Base-by-base conservation (phyloP, 179 eudicot species). In the Drosera spatulata region DNA sequence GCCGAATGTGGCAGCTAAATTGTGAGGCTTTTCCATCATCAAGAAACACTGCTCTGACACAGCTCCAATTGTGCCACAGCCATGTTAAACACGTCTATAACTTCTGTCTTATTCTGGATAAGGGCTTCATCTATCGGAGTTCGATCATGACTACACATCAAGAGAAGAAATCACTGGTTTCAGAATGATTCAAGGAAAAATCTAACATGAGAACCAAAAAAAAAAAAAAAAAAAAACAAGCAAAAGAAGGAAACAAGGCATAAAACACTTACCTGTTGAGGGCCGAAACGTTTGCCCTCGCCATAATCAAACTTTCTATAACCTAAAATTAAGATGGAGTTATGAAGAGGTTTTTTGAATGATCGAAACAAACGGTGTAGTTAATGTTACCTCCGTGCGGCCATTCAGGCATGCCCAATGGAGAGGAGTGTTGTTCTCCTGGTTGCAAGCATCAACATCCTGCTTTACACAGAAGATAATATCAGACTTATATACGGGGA, bases 361-460 rank as follows among this genome's bases (percentile, higher is more conserved):
- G 12, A 2, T 14, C 45, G 40, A 12, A 6, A 2, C 3, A 22
- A 1, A 10, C 60, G 15, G 14, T n/a, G 51, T 14, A 53, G 6
- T 13, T 10, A 5, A 52, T n/a, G 44, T 52, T 83, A 91, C 95
- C 88, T 91, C 91, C 37, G 70, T 68, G 69, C 79, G 96, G 39
- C 86, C 95, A 54, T 91, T 91, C 50, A 91, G 89, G 71, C 96
- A 87, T 64, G 95, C 97, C 95, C 91, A 91, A 62, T 91, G 98
- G 51, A 91, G 91, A 60, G 98, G 84, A 2, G 91, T 84, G 57
- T 91, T 91, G 53, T 85, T 85, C 78, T 88, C 96, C 48, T 64
- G 64, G 60, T 91, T 91, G 63, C 68, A 59, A 60, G 82, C 78
- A 61, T 88, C 78, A 6, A 91, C 80, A 73, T 88, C 95, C 98